Base-by-base conservation (phyloP, 2,329 filamentous ascomycete genomes). In the Furcasterigmium sp. region DNA sequence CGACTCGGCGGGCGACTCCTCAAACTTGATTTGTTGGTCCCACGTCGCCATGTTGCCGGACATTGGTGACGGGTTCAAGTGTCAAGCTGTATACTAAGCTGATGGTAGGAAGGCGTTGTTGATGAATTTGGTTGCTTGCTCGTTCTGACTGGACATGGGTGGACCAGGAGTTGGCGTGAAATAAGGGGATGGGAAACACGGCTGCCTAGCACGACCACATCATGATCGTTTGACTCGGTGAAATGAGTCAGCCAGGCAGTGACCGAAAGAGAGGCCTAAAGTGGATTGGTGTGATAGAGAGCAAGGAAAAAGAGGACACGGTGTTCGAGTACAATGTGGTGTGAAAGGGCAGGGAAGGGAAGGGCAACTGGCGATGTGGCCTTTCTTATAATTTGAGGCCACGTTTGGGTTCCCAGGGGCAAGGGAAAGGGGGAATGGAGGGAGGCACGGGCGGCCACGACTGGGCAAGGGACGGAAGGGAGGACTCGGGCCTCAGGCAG, bases 1-100 rank as follows among this genome's bases (percentile, higher is more conserved):
- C 5, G 75, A 78, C 58, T 79, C 76, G 57, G 70, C 62, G 3
- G 75, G 75, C 32, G 75, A 78, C 46, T 65, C 55, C 60, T 79
- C 73, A 51, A 76, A 68, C 60, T 78, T 78, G 59, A 73, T 39
- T 63, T 64, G 60, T 58, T 64, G 59, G 47, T 62, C 53, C 61
- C 60, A 65, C 39, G 59, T 60, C 44, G 63, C 60, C 70, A 74
- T 72, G n/a, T 48, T 64, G 50, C 43, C 56, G 43, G 28, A 48
- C 34, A 46, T 43, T 50, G 48, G 42, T 46, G 45, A 46, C n/a
- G n/a, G n/a, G n/a, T n/a, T n/a, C n/a, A n/a, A n/a, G n/a, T n/a
- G n/a, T 42, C 41, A 43, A 43, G 45, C 36, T 43, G 45, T 53
- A 42, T 44, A 46, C 41, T 38, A 9, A 29, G 15, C 15, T 39